Conservation (phyloP, 202 grass and related monocot genomes). For the Eragrostis tef region DNA sequence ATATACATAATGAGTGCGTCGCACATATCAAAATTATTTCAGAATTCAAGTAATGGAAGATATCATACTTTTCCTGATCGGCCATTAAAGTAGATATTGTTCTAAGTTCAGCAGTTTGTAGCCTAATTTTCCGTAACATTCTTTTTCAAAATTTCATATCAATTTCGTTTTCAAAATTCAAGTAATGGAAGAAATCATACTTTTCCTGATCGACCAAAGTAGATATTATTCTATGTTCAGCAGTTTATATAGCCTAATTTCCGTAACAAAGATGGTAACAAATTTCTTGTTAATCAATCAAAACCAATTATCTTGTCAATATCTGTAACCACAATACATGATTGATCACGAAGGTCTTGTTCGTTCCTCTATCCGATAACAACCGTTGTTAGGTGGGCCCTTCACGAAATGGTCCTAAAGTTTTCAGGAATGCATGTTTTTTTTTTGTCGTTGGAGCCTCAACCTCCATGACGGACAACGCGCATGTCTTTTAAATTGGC, state of each 20-base stretch:
- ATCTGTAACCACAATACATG: background rate
- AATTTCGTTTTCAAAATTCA: no score
- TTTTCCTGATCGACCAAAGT: no score
- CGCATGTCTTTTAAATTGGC: slow-evolving; percentile 8
- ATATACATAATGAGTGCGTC: no score
- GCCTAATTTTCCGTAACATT: no score
- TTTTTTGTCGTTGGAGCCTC: background rate
- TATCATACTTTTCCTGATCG: no score
- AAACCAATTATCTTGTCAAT: background rate
- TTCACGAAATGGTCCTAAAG: background rate
- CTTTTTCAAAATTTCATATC: no score
- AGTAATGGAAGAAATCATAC: no score
- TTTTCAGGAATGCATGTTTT: background rate
- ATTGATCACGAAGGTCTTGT: background rate
- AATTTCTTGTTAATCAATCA: background rate
- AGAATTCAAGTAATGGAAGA: no score
- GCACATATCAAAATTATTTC: no score
- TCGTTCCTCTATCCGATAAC: background rate
- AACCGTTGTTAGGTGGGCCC: background rate
- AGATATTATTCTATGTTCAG: background rate
- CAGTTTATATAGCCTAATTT: background rate
- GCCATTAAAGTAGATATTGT: no score
- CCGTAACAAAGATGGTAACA: background rate
- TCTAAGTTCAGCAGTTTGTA: no score
- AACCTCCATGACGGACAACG: slow-evolving; percentile 19